Base-by-base conservation (phyloP, 1,284 basidiomycete genomes). In the Pisolithus thermaeus region DNA sequence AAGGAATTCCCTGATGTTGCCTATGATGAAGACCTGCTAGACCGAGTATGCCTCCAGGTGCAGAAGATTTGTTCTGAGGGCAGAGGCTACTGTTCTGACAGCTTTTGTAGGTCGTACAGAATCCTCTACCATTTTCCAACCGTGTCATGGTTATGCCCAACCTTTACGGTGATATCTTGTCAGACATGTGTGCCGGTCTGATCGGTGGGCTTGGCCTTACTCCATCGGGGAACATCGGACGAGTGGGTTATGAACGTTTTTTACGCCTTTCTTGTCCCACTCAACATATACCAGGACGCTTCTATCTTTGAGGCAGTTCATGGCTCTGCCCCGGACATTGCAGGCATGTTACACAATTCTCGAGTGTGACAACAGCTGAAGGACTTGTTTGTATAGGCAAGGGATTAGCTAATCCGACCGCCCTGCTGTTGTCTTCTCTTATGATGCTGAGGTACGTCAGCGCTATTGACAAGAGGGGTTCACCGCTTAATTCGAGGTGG, bases 61-160 rank as follows among this genome's bases (percentile, higher is more conserved):
- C 46, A 73, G 42, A 42, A 47, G 22, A 20, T 36, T 38, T 38
- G 27, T 32, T 2, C 23, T 36, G 44, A 22, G 14, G 38, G 25
- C 22, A 23, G 32, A 28, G 44, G 39, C 14, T 16, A 35, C 38
- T 39, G 60, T 20, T 28, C 38, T 38, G 37, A 50, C 28, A 46
- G 22, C 55, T 38, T 11, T 22, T n/a, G 35, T 42, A 92, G 84
- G 80, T 96, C 61, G 90, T 91, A 32, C 90, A 92, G 71, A 94
- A 99, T 74, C 97, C 97, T 35, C 78, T 74, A 59, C 97, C 97
- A 9, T 99, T 87, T 75, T 80, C 91, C 45, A 95, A 98, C 76
- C 89, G 93, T 55, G 97, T 99, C 62, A 99, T 99, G 96, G 97
- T 99, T 61, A 99, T 99, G 96, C 97, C 97, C 59, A 99, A 99